These are phyloP conservation scores for Fusarium chaquense DNA, from an alignment of 2,329 filamentous ascomycete genomes.

Conservation along the genomic window DNA sequence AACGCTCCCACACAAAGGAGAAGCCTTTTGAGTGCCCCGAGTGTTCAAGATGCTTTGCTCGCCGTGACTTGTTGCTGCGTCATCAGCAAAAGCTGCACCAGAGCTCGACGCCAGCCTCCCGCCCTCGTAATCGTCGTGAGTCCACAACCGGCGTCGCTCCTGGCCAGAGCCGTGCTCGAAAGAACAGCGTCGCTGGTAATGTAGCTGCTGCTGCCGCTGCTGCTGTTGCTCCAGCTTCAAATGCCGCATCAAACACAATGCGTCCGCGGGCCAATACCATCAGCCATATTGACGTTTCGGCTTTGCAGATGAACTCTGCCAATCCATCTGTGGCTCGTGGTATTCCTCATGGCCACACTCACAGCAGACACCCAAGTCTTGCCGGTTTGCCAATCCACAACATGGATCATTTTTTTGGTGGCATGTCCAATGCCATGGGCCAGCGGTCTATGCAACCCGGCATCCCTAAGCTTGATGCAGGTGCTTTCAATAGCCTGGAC, in stretches of 20 bases:
- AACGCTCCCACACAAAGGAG: constrained; percentile 98
- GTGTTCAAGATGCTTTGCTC: constrained; percentile 93
- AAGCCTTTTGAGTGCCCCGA: constrained; percentile 98
- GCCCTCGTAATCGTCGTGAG: constrained; percentile 89
- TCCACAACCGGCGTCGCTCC: constrained; percentile 81
- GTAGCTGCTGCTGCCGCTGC: constrained; percentile 59
- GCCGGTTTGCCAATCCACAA: constrained; percentile 72
- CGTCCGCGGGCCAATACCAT: constrained; percentile 95
- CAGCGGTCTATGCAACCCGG: constrained; percentile 75
- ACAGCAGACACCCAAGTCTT: constrained; percentile 80
- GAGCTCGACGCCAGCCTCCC: constrained; percentile 86
- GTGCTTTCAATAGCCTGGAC: constrained; percentile 74
- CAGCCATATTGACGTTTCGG: constrained; percentile 85
- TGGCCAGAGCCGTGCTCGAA: constrained; percentile 81
- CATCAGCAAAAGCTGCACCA: constrained; percentile 99
- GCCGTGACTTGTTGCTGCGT: constrained; percentile 88
- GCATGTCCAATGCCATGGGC: constrained; percentile 77
- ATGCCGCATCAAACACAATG: constrained; percentile 70
- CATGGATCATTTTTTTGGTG: constrained; percentile 74
- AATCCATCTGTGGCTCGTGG: constrained; percentile 65
- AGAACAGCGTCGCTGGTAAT: constrained; percentile 84
- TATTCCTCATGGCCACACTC: constrained; percentile 67
- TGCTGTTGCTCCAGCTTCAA: constrained; percentile 57
- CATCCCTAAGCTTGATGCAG: constrained; percentile 86
- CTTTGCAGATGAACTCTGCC: constrained; percentile 75